phyloP scores from a whole-genome alignment of 805 yeast species.

The Candida ponderosae region DNA sequence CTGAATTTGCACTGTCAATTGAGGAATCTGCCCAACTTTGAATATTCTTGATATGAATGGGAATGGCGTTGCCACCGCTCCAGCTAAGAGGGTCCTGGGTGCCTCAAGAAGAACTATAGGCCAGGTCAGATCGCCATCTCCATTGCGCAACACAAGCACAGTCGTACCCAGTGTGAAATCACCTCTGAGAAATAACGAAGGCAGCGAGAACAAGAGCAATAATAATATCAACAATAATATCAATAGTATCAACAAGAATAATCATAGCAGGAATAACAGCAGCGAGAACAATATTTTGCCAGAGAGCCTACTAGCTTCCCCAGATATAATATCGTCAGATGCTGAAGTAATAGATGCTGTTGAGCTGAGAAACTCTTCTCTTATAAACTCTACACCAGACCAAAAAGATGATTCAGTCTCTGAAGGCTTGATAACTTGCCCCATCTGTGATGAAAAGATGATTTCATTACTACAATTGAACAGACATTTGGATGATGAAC shows the following conservation, averaged over 20 bases:
- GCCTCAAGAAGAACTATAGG: neutral
- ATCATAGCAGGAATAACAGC: no score
- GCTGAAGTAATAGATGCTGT: conserved; percentile 10
- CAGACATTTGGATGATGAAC: conserved; percentile 66
- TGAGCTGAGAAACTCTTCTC: neutral
- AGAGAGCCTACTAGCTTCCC: neutral
- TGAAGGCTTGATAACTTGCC: conserved; percentile 34
- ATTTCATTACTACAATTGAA: conserved; percentile 47
- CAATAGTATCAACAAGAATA: no score
- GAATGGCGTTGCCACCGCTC: neutral
- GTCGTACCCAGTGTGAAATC: neutral
- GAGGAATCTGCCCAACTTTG: no score
- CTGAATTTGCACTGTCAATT: no score
- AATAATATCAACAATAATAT: no score
- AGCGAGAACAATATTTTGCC: no score
- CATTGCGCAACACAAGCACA: neutral
- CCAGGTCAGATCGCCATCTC: neutral
- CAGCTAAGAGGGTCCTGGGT: neutral
- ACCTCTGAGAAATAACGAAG: neutral
- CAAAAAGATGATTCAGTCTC: conserved; percentile 1
- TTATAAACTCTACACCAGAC: neutral
- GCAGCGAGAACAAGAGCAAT: no score
- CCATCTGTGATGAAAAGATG: conserved; percentile 62
- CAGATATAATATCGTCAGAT: conserved; percentile 1
- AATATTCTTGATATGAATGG: neutral